Evolutionary conservation across 2,329 filamentous ascomycete genomes (phyloP), one percentile per base, ranked within the genome.

Genomic region (Byssochlamys sp.): DNA sequence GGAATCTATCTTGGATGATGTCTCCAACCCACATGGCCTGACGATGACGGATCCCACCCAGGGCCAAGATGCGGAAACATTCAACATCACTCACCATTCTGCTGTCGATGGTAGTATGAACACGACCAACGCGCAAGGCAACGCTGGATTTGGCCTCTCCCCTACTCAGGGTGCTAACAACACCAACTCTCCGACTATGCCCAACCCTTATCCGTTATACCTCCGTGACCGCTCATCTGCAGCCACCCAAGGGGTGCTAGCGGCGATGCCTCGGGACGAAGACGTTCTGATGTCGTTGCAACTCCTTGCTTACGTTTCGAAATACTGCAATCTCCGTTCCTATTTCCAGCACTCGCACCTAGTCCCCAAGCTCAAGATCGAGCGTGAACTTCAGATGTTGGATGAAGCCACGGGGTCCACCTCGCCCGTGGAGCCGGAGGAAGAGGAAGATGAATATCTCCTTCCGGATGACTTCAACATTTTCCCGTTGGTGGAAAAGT

Each of bases 281-380:
- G 94, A 99, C 67, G 94, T 99, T 2, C 80, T 99, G 62, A 96
- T 99, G 92, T 96, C 94, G 4, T 81, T 99, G 39, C 94, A 99
- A 74, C 83, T 99, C 24, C 82, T 99, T 52, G 94, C 94, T 14
- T 99, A 99, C 71, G 92, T 99, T 57, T 96, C 91, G 26, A 99
- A 99, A 74, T 99, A 99, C 75, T 97, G 94, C 80, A 95, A 95
- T 66, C 83, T 99, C 29, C 85, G 94, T 19, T 87, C 90, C 3
- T 99, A 96, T 73, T 99, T 99, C 72, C 94, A 99, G 70, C 84
- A 88, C 71, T 95, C 91, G 45, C 94, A 99, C 68, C 80, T 97
- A 10, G 94, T 99, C 3, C 94, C 94, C 0, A 88, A 86, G 62
- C 84, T 99, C 54, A 91, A 91, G 72, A 92, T 99, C 64, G 89